Percentiles rank a stretch among this genome's conserved stretches.
phyloP scores from a whole-genome alignment of 1,284 basidiomycete genomes.

The Spongispora temasekensis region DNA sequence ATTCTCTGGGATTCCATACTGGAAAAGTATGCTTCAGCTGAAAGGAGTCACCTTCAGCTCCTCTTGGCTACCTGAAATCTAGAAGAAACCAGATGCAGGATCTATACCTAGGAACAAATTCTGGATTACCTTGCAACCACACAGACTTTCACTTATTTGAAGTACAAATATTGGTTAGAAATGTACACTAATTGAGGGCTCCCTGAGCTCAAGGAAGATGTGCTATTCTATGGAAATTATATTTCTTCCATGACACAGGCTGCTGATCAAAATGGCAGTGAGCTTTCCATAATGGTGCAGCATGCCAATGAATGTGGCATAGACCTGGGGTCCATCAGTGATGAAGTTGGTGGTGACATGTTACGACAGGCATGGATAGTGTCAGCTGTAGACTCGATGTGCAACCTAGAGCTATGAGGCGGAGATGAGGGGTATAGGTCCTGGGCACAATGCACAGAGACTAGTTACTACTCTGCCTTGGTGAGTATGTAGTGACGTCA shows the following conservation, averaged over 20 bases:
- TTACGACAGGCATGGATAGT: too few species aligned
- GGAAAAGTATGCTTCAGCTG: neutral
- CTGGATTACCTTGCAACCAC: neutral
- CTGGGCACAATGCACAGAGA: too few species aligned
- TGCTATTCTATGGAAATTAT: neutral
- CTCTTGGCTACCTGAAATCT: neutral
- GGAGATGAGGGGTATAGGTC: too few species aligned
- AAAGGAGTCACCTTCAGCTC: neutral
- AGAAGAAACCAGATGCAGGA: neutral
- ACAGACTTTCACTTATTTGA: neutral
- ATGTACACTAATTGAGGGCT: neutral
- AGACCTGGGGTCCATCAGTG: neutral
- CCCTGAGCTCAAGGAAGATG: neutral
- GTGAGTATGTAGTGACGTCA: too few species aligned
- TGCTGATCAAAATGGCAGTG: neutral
- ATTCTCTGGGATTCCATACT: neutral
- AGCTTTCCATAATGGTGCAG: neutral
- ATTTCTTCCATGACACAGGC: neutral
- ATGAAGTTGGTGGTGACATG: neutral
- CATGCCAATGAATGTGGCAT: neutral
- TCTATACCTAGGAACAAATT: neutral
- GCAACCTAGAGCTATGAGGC: too few species aligned
- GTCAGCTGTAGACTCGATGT: too few species aligned
- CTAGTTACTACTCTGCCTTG: too few species aligned
- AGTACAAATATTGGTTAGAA: neutral